These are phyloP conservation scores for Cicer judaicum DNA, from an alignment of 306 rosid species.

Conservation along the genomic window DNA sequence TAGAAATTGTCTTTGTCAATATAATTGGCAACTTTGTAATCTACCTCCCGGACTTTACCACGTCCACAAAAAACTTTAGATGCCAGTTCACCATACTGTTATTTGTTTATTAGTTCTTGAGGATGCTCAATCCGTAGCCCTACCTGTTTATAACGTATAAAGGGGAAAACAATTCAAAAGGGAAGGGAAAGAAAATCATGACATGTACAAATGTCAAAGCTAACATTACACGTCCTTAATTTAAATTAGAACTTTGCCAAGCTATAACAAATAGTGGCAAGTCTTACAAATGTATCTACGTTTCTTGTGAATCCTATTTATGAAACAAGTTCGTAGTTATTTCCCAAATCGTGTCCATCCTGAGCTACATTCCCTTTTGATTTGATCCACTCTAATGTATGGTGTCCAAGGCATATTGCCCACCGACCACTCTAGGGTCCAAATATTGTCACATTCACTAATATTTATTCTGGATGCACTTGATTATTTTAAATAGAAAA, in stretches of 20 bases:
- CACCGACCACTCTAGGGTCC: neutral
- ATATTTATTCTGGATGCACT: neutral
- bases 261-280: no score
- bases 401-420: neutral
- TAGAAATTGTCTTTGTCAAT: conserved; percentile 48
- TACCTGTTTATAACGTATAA: conserved; percentile 62
- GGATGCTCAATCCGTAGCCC: conserved; percentile 98
- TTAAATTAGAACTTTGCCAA: neutral
- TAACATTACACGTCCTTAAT: conserved; percentile 10
- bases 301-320: no score
- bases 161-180: neutral
- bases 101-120: conserved; percentile 81
- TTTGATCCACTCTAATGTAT: neutral
- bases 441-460: neutral
- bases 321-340: no score
- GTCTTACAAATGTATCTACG: no score
- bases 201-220: conserved; percentile 26
- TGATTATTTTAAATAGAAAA: neutral
- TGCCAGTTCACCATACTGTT: conserved; percentile 92
- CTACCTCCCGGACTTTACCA: conserved; percentile 95
- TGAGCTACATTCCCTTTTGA: neutral
- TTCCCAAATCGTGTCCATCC: neutral
- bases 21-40: conserved; percentile 83
- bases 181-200: conserved; percentile 11
- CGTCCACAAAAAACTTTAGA: conserved; percentile 81